Percentiles rank a stretch among this genome's conserved stretches.
Conservation (phyloP, 345 rosid genomes). For the Salix purpurea region DNA sequence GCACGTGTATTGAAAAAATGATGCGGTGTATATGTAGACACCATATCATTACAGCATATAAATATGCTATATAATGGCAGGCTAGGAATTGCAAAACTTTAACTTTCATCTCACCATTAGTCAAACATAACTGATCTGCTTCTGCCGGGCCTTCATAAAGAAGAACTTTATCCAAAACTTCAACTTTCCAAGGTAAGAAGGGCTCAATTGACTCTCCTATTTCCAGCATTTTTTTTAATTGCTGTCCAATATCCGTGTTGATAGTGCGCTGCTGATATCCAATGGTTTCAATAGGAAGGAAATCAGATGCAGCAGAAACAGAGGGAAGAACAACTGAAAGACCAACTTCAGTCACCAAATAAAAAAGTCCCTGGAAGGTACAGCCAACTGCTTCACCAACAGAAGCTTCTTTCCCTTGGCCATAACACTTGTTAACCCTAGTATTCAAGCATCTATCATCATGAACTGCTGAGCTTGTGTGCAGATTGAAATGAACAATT, state of each 20-base stretch:
- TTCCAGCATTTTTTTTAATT: conserved; percentile 25
- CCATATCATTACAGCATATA: conserved; percentile 1
- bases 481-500: conserved; percentile 57
- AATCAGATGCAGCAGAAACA: conserved; percentile 51
- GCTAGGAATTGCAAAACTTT: conserved; percentile 9
- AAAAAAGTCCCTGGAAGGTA: conserved; percentile 74
- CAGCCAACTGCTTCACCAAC: conserved; percentile 78
- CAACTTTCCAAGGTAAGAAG: conserved; percentile 66
- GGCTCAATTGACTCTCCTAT: conserved; percentile 31
- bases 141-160: conserved; percentile 82
- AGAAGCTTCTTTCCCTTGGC: conserved; percentile 40
- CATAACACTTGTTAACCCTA: conserved; percentile 21
- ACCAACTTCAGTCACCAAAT: conserved; percentile 74
- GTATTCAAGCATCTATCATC: conserved; percentile 58
- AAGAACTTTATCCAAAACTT: conserved; percentile 82
- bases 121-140: conserved; percentile 71
- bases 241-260: conserved; percentile 20
- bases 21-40: conserved; percentile 1
- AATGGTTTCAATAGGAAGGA: conserved; percentile 48
- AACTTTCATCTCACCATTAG: conserved; percentile 66
- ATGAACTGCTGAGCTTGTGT: conserved; percentile 31
- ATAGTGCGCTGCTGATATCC: conserved; percentile 46
- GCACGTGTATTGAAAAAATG: neutral
- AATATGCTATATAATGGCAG: neutral
- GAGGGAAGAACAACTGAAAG: conserved; percentile 89